Evolutionary conservation across 768 basidiomycete genomes (phyloP).

Genomic region (Bullera alba): DNA sequence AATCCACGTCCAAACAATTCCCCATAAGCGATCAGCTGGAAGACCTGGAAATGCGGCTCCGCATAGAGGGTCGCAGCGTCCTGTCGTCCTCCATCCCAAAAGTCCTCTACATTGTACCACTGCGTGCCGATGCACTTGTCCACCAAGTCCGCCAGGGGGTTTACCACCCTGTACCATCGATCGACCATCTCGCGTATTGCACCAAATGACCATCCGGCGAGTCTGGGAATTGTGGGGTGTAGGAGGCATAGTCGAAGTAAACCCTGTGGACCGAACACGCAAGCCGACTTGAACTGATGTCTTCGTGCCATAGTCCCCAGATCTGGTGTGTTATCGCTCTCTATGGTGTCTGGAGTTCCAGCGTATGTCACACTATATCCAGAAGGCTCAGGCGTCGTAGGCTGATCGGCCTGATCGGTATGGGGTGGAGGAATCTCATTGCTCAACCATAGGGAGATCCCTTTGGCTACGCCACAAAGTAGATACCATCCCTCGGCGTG

Average conservation of each 20-base stretch:
- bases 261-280: conserved; percentile 1
- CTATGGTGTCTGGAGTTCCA: too few relatives aligned
- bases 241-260: neutral
- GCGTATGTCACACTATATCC: too few relatives aligned
- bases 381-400: too few relatives aligned
- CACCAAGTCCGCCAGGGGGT: conserved; percentile 4
- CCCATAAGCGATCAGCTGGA: conserved; percentile 9
- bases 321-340: too few relatives aligned
- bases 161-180: conserved; percentile 1
- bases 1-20: conserved; percentile 5
- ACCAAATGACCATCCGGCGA: conserved; percentile 1
- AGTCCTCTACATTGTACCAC: conserved; percentile 5
- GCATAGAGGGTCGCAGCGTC: conserved; percentile 8
- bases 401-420: too few relatives aligned
- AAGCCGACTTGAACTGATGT: neutral
- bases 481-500: too few relatives aligned
- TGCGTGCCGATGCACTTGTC: conserved; percentile 10
- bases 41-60: neutral
- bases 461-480: too few relatives aligned
- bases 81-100: conserved; percentile 13
- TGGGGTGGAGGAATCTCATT: too few relatives aligned
- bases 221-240: neutral
- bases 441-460: too few relatives aligned
- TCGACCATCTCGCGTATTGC: neutral
- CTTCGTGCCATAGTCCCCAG: too few relatives aligned